Percentiles rank a stretch among this genome's conserved stretches.
These are phyloP conservation scores for Floccularia luteovirens DNA, from an alignment of 768 basidiomycete species.

Conservation along the genomic window DNA sequence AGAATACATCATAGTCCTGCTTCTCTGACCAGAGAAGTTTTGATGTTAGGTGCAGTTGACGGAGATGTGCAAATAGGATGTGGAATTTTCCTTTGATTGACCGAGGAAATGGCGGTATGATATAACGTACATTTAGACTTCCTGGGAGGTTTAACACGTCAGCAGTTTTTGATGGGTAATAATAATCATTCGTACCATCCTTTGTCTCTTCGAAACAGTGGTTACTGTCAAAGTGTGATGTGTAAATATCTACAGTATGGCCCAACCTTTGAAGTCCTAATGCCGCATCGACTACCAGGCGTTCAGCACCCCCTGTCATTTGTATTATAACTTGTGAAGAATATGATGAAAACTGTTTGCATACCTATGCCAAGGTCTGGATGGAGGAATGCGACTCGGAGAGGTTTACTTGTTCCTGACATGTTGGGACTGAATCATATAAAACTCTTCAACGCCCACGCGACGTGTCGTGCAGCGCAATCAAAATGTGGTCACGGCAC, in stretches of 20 bases:
- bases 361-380: conserved; percentile 93
- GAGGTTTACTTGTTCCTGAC: conserved; percentile 3
- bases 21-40: conserved; percentile 48
- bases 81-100: conserved; percentile 76
- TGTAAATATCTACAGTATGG: conserved; percentile 84
- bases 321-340: conserved; percentile 7
- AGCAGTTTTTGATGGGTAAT: not conserved
- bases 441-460: no score
- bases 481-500: no score
- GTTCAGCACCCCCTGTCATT: conserved; percentile 82
- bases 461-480: no score
- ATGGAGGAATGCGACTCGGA: conserved; percentile 76
- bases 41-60: conserved; percentile 76
- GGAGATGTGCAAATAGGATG: conserved; percentile 81
- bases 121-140: conserved; percentile 67
- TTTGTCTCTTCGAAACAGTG: conserved; percentile 93
- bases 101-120: conserved; percentile 74
- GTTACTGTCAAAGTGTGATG: conserved; percentile 81
- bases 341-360: conserved; percentile 8
- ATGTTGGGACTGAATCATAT: not conserved
- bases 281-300: conserved; percentile 92
- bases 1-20: conserved; percentile 71
- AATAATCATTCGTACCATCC: conserved; percentile 53
- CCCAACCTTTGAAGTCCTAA: conserved; percentile 80
- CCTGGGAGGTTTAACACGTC: conserved; percentile 46